These are phyloP conservation scores for Lepidium sativum DNA, from an alignment of 345 rosid species.

Conservation along the genomic window DNA sequence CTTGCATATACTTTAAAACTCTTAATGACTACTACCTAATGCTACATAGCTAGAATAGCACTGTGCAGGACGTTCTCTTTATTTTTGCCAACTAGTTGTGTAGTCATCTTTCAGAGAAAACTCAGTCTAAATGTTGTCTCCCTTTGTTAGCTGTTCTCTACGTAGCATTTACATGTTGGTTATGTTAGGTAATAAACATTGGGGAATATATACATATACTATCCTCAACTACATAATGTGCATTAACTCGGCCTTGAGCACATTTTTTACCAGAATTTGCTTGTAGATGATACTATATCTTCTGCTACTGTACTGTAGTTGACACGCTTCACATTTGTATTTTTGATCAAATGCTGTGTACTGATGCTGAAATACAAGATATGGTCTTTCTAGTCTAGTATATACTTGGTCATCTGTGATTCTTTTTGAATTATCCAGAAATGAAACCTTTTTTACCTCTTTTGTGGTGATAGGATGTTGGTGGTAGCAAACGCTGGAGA, in stretches of 20 bases:
- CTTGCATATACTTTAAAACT: not conserved
- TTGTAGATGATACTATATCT: not conserved
- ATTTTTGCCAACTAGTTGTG: not conserved
- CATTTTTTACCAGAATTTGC: not conserved
- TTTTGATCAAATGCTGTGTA: not conserved
- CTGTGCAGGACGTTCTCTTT: too few relatives aligned
- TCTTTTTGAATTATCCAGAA: not conserved
- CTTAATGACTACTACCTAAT: not conserved
- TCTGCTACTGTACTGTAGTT: not conserved
- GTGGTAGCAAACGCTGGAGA: constrained; percentile 94
- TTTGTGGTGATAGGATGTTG: constrained; percentile 41
- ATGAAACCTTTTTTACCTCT: not conserved
- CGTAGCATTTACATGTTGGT: not conserved
- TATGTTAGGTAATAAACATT: too few relatives aligned
- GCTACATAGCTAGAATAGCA: not conserved
- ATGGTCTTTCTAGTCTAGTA: not conserved
- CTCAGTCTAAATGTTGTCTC: not conserved
- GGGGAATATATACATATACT: not conserved
- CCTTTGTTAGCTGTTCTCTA: not conserved
- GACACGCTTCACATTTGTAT: not conserved
- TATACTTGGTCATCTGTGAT: not conserved
- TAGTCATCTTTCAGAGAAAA: not conserved
- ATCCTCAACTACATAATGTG: not conserved
- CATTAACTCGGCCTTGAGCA: not conserved
- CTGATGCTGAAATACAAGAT: not conserved